A percentile compares a stretch with the other conserved stretches of the same genome.
phyloP scores from a whole-genome alignment of 2,329 filamentous ascomycete genomes.

The Penicillium expansum region DNA sequence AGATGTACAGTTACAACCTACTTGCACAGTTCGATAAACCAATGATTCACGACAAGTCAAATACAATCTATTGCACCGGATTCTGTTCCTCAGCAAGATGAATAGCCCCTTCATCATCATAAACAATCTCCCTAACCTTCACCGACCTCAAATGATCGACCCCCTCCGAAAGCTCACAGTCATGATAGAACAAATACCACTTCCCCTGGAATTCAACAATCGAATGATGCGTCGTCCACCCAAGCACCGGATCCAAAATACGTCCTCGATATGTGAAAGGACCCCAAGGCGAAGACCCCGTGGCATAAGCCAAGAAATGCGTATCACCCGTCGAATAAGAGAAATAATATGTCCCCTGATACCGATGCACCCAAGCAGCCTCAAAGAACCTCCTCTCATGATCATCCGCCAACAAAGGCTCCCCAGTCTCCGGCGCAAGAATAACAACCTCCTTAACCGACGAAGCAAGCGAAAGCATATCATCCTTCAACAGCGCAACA shows the following conservation, averaged over 20 bases:
- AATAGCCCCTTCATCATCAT: constrained; percentile 65
- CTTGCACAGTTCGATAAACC: background rate
- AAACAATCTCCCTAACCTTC: constrained; percentile 72
- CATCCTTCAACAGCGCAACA: constrained; percentile 61
- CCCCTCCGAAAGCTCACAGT: constrained; percentile 65
- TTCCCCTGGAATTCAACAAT: constrained; percentile 69
- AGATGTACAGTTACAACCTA: background rate
- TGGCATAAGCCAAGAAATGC: constrained; percentile 70
- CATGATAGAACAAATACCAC: constrained; percentile 77
- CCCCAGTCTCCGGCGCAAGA: constrained; percentile 57
- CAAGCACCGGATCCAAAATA: constrained; percentile 71
- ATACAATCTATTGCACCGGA: background rate
- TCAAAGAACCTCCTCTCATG: constrained; percentile 77
- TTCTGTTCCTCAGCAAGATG: constrained; percentile 25
- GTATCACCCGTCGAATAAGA: constrained; percentile 76
- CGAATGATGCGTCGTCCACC: constrained; percentile 80
- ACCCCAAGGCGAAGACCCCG: constrained; percentile 61
- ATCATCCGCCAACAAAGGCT: constrained; percentile 62
- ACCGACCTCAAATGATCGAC: constrained; percentile 70
- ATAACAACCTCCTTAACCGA: constrained; percentile 62
- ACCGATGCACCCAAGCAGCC: constrained; percentile 76
- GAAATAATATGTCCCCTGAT: constrained; percentile 68
- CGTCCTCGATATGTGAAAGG: constrained; percentile 71
- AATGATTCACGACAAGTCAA: background rate
- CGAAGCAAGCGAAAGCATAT: constrained; percentile 63